A percentile compares a stretch with the other conserved stretches of the same genome.
Evolutionary conservation across 768 basidiomycete genomes (phyloP).

Genomic region (Lactarius tabidus): DNA sequence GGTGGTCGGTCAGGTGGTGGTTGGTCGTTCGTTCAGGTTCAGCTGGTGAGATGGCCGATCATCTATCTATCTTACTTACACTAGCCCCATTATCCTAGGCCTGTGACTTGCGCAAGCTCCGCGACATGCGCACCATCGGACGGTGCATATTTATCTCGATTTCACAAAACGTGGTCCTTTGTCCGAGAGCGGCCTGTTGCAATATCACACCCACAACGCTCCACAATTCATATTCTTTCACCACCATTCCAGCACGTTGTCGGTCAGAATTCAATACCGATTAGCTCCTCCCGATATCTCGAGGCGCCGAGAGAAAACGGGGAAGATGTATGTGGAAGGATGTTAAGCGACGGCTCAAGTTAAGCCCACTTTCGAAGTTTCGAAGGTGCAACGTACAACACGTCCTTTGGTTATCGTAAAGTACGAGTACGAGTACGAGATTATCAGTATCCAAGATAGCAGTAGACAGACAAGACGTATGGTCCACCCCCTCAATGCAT

Average conservation of each 20-base stretch:
- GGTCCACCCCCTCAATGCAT: background rate
- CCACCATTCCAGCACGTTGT: slow-evolving; percentile 22
- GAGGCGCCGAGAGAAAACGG: background rate
- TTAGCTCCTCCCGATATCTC: slow-evolving; percentile 9
- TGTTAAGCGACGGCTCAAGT: background rate
- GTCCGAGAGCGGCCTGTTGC: background rate
- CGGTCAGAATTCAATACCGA: background rate
- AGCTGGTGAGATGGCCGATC: background rate
- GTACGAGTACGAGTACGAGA: slow-evolving; percentile 4
- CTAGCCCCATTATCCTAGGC: background rate
- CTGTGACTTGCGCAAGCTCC: slow-evolving; percentile 1
- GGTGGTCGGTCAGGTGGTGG: background rate
- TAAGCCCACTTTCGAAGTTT: background rate
- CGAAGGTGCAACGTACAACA: background rate
- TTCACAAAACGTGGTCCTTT: background rate
- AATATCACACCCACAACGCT: background rate
- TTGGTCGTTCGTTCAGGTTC: too few relatives aligned
- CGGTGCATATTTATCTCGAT: too few relatives aligned
- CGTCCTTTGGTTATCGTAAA: slow-evolving; percentile 14
- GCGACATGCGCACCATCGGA: background rate
- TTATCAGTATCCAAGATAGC: slow-evolving; percentile 10
- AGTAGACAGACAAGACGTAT: slow-evolving; percentile 4
- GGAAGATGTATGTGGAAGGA: background rate
- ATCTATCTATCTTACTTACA: background rate
- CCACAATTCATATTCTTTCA: background rate